Evolutionary conservation across 2,329 filamentous ascomycete genomes (phyloP).

Genomic region (Sporothrix pseudoabietina): DNA sequence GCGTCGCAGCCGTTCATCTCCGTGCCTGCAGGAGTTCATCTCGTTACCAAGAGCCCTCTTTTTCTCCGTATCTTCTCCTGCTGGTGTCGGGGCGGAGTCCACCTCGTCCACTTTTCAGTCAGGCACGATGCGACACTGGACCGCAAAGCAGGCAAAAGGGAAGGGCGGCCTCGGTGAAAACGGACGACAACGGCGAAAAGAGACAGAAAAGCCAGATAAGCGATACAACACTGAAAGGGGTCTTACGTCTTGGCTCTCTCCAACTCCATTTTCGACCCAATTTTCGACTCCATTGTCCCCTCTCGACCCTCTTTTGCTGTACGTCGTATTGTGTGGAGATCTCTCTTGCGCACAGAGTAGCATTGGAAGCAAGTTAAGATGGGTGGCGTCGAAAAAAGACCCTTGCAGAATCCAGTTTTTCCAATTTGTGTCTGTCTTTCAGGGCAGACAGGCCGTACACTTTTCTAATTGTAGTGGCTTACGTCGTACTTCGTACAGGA

Average conservation of each 20-base stretch:
- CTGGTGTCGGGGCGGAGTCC: too few species aligned
- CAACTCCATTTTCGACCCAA: not conserved
- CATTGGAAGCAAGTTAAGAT: not conserved
- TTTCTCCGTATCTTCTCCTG: not conserved
- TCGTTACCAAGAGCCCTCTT: not conserved
- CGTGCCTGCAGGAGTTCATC: not conserved
- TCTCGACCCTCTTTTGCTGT: not conserved
- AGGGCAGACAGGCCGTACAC: not conserved
- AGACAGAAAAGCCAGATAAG: not conserved
- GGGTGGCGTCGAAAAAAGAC: not conserved
- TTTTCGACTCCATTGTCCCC: not conserved
- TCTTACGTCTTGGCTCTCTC: not conserved
- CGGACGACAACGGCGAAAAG: not conserved
- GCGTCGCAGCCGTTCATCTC: slow-evolving; percentile 4
- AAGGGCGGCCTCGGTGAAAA: not conserved
- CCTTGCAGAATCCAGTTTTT: not conserved
- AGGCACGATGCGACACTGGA: slow-evolving; percentile 8
- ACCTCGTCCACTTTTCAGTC: not conserved
- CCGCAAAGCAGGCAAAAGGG: not conserved
- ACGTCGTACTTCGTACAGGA: too few species aligned
- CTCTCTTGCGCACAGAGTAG: slow-evolving; percentile 4
- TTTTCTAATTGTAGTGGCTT: not conserved
- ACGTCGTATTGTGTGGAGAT: not conserved
- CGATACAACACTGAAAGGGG: not conserved
- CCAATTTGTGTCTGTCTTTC: not conserved